Base-by-base conservation (phyloP, 1,284 basidiomycete genomes). In the Heterobasidion parviporum region DNA sequence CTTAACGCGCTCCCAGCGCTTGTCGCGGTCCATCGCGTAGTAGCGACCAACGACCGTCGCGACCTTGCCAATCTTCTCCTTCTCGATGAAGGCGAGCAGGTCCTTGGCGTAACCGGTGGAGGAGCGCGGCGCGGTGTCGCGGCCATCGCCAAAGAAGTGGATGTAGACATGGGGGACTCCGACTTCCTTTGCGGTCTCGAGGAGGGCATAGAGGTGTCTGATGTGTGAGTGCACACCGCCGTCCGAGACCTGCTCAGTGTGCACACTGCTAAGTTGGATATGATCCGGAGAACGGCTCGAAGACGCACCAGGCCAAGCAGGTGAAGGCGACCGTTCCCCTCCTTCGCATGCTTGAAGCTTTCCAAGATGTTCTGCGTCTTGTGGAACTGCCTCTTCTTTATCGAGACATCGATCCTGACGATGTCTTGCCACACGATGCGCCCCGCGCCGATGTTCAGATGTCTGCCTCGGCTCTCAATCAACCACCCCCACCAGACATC, bases 211-310 rank as follows among this genome's bases (percentile, higher is more conserved):
- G 35, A 96, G 79, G 69, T 95, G 93, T 56, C 68, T 79, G 64
- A 92, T 94, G 71, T 94, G 92, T 1, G 92, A 95, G 74, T 95
- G 93, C n/a, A 96, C 93, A 63, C 93, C 92, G 47, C 93, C 93
- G 63, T 95, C 93, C 9, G 92, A 95, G 55, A 92, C 75, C 89
- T 90, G 33, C 10, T 16, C 18, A 4, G 46, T 14, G 14, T 34
- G 14, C 6, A 7, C 15, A 26, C 15, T 48, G 12, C 3, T 10
- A 6, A 16, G 18, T 48, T 6, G 38, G 4, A 35, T 18, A 51
- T n/a, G 38, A 53, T 34, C 15, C 36, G 10, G 32, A 54, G 34
- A 20, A 46, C 35, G 52, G 51, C 49, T 55, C 50, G 54, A 55
- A 56, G 51, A 73, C 82, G 56, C 67, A 93, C 89, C 64, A 95